Conservation (phyloP, 2,329 filamentous ascomycete species). For the Hypoxylon sp. region DNA sequence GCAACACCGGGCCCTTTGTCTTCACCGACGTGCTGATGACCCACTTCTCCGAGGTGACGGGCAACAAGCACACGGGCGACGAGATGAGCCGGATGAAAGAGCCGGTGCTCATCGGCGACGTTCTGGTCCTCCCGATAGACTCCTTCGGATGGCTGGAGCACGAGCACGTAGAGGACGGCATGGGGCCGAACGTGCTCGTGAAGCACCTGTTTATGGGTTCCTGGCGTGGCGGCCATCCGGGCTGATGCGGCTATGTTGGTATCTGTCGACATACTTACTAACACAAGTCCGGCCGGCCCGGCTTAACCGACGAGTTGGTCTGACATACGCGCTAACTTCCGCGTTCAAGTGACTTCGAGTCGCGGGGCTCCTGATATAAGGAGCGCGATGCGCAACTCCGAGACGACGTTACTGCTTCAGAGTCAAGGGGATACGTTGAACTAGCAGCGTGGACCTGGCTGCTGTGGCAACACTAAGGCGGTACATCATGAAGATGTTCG, state of each 20-base stretch:
- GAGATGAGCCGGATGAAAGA: constrained; percentile 43
- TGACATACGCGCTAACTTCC: neutral
- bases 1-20: constrained; percentile 44
- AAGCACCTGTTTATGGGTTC: constrained; percentile 38
- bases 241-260: constrained; percentile 4
- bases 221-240: constrained; percentile 31
- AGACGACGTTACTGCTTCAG: neutral
- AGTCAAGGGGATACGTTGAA: neutral
- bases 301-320: neutral
- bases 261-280: neutral
- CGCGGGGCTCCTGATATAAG: neutral
- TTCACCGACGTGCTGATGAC: constrained; percentile 46
- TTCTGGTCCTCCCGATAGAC: constrained; percentile 46
- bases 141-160: constrained; percentile 35
- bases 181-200: constrained; percentile 26
- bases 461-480: neutral
- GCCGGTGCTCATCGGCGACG: constrained; percentile 46
- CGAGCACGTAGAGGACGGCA: constrained; percentile 16
- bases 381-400: neutral
- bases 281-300: neutral
- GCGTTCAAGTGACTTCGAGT: neutral
- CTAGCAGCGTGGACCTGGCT: no score
- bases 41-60: constrained; percentile 41
- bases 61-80: constrained; percentile 40
- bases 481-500: neutral